A percentile compares a stretch with the other conserved stretches of the same genome.
Evolutionary conservation across 2,329 filamentous ascomycete species (phyloP).

Genomic region (Colletotrichum brevisporum): DNA sequence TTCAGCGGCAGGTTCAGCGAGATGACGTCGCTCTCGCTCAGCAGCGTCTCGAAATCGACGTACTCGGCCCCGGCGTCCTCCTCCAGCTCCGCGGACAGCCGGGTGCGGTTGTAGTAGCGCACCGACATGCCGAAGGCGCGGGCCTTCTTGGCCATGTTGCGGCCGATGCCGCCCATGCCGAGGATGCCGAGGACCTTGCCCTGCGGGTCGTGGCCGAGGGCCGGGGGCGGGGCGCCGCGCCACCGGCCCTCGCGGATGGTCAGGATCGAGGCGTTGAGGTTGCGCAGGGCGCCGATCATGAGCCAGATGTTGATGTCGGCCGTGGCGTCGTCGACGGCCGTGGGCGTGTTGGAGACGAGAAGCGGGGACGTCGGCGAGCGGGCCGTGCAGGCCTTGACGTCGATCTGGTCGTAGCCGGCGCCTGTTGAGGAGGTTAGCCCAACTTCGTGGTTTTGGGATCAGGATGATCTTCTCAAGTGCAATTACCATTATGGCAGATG

Average conservation of each 20-base stretch:
- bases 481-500: conserved; percentile 71
- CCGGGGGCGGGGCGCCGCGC: conserved; percentile 70
- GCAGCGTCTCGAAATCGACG: conserved; percentile 80
- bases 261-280: conserved; percentile 77
- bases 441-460: no score
- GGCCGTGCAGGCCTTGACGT: conserved; percentile 78
- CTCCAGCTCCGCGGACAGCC: conserved; percentile 68
- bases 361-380: conserved; percentile 63
- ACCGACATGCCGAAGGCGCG: conserved; percentile 82
- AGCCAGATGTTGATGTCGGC: conserved; percentile 87
- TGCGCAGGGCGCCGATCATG: conserved; percentile 83
- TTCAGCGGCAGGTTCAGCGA: conserved; percentile 87
- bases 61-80: conserved; percentile 72
- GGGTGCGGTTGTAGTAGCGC: conserved; percentile 80
- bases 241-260: conserved; percentile 77
- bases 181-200: conserved; percentile 85
- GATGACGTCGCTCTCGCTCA: conserved; percentile 80
- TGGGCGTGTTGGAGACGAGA: conserved; percentile 85
- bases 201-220: conserved; percentile 81
- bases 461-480: no score
- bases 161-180: conserved; percentile 89
- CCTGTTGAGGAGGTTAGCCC: conserved; percentile 58
- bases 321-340: conserved; percentile 84
- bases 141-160: conserved; percentile 82
- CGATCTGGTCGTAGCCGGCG: conserved; percentile 88